Conservation (phyloP, 2,329 filamentous ascomycete genomes). For the Pseudodiploospora longispora region DNA sequence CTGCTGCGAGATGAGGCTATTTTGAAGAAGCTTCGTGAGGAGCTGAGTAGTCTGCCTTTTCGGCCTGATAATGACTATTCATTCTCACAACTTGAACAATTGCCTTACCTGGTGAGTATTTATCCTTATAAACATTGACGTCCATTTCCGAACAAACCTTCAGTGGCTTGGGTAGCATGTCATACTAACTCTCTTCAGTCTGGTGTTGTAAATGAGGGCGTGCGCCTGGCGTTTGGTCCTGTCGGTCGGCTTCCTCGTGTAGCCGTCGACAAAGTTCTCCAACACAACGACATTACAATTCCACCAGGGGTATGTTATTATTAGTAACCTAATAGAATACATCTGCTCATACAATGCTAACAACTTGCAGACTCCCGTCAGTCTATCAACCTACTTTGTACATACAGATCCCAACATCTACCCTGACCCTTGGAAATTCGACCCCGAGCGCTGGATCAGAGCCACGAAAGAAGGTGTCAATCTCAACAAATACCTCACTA, state of each 20-base stretch:
- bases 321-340: too few species aligned
- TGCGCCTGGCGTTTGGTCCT: conserved; percentile 10
- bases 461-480: conserved; percentile 7
- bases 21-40: conserved; percentile 8
- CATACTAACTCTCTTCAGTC: conserved; percentile 1
- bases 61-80: conserved; percentile 6
- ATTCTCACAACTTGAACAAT: conserved; percentile 8
- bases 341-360: not conserved
- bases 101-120: conserved; percentile 10
- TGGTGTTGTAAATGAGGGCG: conserved; percentile 11
- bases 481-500: conserved; percentile 10
- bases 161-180: too few species aligned
- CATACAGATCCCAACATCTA: conserved; percentile 16
- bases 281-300: conserved; percentile 23
- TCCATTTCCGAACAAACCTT: too few species aligned
- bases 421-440: conserved; percentile 16
- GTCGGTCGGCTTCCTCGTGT: conserved; percentile 18
- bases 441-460: conserved; percentile 20
- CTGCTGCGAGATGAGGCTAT: conserved; percentile 4
- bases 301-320: conserved; percentile 20
- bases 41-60: conserved; percentile 5
- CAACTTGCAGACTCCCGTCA: conserved; percentile 14
- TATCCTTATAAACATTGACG: too few species aligned
- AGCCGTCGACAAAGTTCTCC: conserved; percentile 17
- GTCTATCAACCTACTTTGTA: conserved; percentile 14